Evolutionary conservation across 257 asterid genomes (phyloP), one percentile per base, ranked within the genome.

Genomic region (Rhazya stricta): DNA sequence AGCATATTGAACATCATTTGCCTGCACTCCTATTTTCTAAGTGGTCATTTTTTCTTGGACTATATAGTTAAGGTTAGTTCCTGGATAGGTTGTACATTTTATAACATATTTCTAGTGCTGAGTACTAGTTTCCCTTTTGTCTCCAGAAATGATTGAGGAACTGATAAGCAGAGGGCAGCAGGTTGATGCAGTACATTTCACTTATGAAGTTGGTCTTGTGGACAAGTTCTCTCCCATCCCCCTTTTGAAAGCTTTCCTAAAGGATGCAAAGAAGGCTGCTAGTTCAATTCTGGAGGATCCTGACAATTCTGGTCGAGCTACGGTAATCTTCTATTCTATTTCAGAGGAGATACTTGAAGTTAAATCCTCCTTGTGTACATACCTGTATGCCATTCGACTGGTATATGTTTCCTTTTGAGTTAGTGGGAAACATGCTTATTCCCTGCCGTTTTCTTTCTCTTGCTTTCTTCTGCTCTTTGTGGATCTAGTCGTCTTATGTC

Each of bases 171-270:
- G 86, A 83, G 99, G 99, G 78, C 99, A 95, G 82, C 99, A 91
- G 78, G 98, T 95, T 73, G 99, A 95, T 86, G 99, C 99, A 41
- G 98, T 95, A 70, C 99, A 95, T 84, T 95, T 95, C 83, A 88
- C 94, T 48, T 89, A 87, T 79, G 99, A 95, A 91, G 97, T 86
- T 68, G 99, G 98, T 69, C 96, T 95, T 54, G 86, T 81, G 0
- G 74, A 89, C 86, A 88, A 81, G 82, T 95, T 85, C 73, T 98
- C 99, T 45, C 98, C 99, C n/a, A 95, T 95, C 63, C 97, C 99
- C 0, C 90, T 95, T 74, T 88, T 95, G 70, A 92, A 88, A 88
- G 96, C 97, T 67, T 95, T 92, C 69, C 91, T 95, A 9, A 95
- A 88, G 81, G 99, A 95, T 81, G 98, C 99, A 2, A 91, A 89